A percentile compares a stretch with the other conserved stretches of the same genome.
These are phyloP conservation scores for Tolypocladium pustulatum DNA, from an alignment of 2,329 filamentous ascomycete species.

Conservation along the genomic window DNA sequence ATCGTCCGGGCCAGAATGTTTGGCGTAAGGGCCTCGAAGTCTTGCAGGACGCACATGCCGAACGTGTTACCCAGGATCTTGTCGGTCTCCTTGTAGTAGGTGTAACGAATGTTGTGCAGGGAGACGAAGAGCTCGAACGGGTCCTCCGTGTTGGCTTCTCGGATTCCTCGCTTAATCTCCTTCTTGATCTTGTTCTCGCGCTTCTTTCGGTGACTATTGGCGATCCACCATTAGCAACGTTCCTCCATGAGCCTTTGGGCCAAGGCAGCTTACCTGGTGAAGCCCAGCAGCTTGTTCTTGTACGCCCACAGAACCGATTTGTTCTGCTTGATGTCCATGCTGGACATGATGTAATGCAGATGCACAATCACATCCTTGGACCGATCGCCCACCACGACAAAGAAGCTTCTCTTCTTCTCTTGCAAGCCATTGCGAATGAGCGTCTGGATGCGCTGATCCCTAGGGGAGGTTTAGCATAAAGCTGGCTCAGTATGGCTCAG, in stretches of 20 bases:
- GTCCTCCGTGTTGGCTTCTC: constrained; percentile 86
- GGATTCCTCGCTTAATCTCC: constrained; percentile 88
- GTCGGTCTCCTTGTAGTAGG: constrained; percentile 99
- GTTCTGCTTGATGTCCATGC: constrained; percentile 74
- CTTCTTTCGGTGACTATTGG: constrained; percentile 82
- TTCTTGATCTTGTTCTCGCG: constrained; percentile 97
- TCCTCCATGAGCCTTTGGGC: background rate
- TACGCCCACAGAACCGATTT: constrained; percentile 98
- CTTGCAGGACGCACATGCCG: constrained; percentile 95
- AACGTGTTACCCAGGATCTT: constrained; percentile 98
- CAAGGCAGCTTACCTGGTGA: constrained; percentile 52
- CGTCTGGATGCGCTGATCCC: constrained; percentile 82
- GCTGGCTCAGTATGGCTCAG: background rate
- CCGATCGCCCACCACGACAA: constrained; percentile 84
- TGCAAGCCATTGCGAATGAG: constrained; percentile 85
- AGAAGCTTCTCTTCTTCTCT: constrained; percentile 97
- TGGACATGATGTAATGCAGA: constrained; percentile 83
- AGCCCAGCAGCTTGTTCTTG: constrained; percentile 93
- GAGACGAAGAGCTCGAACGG: constrained; percentile 96
- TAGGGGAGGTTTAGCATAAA: constrained; percentile 19
- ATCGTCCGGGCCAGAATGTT: constrained; percentile 90
- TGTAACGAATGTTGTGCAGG: constrained; percentile 94
- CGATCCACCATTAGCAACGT: background rate
- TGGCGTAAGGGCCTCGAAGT: constrained; percentile 96
- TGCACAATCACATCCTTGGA: constrained; percentile 96